Base-by-base conservation (phyloP, 805 yeast genomes). In the Yarrowia divulgata region DNA sequence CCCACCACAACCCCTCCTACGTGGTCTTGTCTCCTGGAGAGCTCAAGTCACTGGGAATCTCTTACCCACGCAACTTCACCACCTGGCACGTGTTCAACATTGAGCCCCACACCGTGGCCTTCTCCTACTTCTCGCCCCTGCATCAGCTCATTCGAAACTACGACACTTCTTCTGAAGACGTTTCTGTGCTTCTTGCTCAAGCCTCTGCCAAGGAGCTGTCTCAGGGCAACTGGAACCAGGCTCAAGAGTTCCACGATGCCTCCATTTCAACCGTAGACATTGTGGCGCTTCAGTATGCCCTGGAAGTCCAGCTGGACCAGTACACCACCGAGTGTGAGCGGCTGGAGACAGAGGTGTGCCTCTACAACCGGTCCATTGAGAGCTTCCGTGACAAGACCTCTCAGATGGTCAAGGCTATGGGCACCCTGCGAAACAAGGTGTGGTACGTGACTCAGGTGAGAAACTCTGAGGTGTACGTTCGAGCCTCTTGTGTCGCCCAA, bases 391-490 rank as follows among this genome's bases (percentile, higher is more conserved):
- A 43, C 18, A 60, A 60, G 66, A 60, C 66, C 13, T 18, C 45
- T 19, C 29, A 60, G 42, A 19, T 60, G 66, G 66, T 60, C 48
- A 57, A 57, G 48, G 37, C 60, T 16, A 60, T 74, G 42, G 50
- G 69, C 39, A 70, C 72, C 18, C 54, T 73, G 13, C 48, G 76
- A 43, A 72, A 72, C 23, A 75, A 75, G 70, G 69, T 71, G 13
- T 75, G 77, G 77, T 75, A 74, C 63, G 68, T 70, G 42, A 67
- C 71, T 9, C 76, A 74, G 45, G 70, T 75, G 8, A 68, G 76
- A 19, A 60, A 70, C 18, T 69, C 70, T 13, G 58, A 71, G 34
- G 52, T 73, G 14, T 75, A 75, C 73, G 67, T 69, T 37, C 69
- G 77, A 8, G 76, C 77, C 10, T 67, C 70, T 12, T 75, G 72